phyloP scores from a whole-genome alignment of 176 grass and related monocot genomes.

The Typha latifolia region DNA sequence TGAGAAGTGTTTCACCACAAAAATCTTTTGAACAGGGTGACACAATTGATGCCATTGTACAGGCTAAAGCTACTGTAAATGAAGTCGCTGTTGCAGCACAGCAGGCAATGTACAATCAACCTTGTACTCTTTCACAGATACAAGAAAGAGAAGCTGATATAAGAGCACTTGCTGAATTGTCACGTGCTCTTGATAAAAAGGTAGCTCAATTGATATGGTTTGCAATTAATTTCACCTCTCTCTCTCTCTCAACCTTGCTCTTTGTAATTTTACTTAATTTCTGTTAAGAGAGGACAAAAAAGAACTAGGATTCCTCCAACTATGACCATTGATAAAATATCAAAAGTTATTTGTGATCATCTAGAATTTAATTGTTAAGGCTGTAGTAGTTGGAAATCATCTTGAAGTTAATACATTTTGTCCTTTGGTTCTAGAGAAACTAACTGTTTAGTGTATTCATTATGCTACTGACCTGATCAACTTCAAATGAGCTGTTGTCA shows the following conservation, averaged over 20 bases:
- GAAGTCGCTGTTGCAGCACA: constrained; percentile 61
- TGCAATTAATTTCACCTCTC: neutral
- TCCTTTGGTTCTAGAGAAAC: no score
- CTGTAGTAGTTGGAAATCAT: no score
- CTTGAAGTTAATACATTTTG: no score
- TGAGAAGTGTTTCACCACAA: constrained; percentile 31
- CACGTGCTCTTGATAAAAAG: constrained; percentile 92
- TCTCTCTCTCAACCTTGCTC: neutral
- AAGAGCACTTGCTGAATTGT: constrained; percentile 91
- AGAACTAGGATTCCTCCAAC: no score
- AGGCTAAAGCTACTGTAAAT: constrained; percentile 71
- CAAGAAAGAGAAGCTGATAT: constrained; percentile 99
- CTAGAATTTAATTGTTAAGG: no score
- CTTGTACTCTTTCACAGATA: constrained; percentile 79
- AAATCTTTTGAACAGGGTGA: constrained; percentile 49
- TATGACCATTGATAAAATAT: no score
- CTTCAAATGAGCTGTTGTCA: no score
- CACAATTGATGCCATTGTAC: constrained; percentile 64
- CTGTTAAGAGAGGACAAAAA: no score
- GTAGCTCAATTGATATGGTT: constrained; percentile 3
- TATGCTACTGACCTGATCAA: no score
- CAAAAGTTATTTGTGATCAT: no score
- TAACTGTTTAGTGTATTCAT: no score
- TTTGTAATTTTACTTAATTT: neutral
- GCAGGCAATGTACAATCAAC: constrained; percentile 78